These are phyloP conservation scores for Backusella macrospora DNA, from an alignment of 192 early-diverging fungal genomes.

Conservation along the genomic window DNA sequence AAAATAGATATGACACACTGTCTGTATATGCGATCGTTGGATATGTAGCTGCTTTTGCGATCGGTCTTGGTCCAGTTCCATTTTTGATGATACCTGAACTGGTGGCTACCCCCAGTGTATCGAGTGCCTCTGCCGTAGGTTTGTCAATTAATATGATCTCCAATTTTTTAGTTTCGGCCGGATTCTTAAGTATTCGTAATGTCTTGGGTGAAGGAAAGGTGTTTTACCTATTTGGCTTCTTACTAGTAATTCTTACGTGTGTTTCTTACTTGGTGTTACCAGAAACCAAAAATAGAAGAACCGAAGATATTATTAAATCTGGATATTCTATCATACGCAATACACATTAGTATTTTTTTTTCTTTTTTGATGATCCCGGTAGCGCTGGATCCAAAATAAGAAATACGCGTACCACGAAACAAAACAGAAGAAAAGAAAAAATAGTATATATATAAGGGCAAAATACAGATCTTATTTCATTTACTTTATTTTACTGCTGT, in stretches of 20 bases:
- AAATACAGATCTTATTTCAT: background rate
- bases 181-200: slow-evolving; percentile 60
- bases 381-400: no score
- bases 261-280: slow-evolving; percentile 59
- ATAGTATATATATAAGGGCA: background rate
- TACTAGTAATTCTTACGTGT: slow-evolving; percentile 38
- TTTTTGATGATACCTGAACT: slow-evolving; percentile 77
- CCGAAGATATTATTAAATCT: slow-evolving; percentile 51
- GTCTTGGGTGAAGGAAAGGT: slow-evolving; percentile 57
- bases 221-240: slow-evolving; percentile 64
- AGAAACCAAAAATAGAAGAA: slow-evolving; percentile 70
- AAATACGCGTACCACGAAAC: no score
- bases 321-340: no score
- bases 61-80: slow-evolving; percentile 83
- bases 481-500: background rate
- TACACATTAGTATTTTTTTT: no score
- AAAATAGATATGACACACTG: slow-evolving; percentile 30
- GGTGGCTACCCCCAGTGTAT: slow-evolving; percentile 67
- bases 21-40: slow-evolving; percentile 67
- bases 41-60: slow-evolving; percentile 80
- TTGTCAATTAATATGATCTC: slow-evolving; percentile 67
- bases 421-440: no score
- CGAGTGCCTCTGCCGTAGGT: slow-evolving; percentile 64
- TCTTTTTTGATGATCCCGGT: no score
- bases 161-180: slow-evolving; percentile 66